Base-by-base conservation (phyloP, 345 rosid species). In the Schrenkiella parvula region DNA sequence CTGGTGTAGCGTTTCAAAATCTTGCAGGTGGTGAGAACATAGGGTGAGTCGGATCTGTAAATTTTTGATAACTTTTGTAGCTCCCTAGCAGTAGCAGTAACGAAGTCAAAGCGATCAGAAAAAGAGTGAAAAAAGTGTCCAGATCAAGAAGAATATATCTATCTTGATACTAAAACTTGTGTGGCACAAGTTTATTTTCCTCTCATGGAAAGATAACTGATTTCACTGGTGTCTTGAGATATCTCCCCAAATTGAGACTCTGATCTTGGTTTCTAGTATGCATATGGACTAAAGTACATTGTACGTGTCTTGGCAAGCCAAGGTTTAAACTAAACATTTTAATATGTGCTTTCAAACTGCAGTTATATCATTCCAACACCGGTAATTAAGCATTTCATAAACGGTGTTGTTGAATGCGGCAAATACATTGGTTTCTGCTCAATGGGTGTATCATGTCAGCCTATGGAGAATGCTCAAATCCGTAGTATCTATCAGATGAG, bases 21-120 rank as follows among this genome's bases (percentile, higher is more conserved):
- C 96, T 90, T 76, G 83, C 92, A 54, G 90, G 92, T 76, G 90
- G 93, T 77, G 98, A 93, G 81, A 90, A 90, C 71, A 93, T 90
- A 48, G 96, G 98, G 96, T 90, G 81, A 79, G 95, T 82, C 63
- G 15, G 37, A 14, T 38, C 7, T 56, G 17, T 42, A 1, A 22
- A 2, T 8, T 35, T 31, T 18, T 6, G 1, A 2, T 39, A 14
- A n/a, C 0, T 6, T 17, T 43, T 18, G 7, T 72, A 52, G 17
- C 37, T 64, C 4, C 11, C 1, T n/a, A 43, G 34, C 34, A 31
- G 34, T 4, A 23, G 44, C 35, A 3, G 3, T 28, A 32, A 12
- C 28, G 0, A 38, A 42, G 53, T 6, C 14, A 29, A 21, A 5
- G 17, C 17, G 29, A 39, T 44, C 34, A 6, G 34, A 11, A 7